Percentiles rank a stretch among this genome's conserved stretches.
Evolutionary conservation across 306 rosid genomes (phyloP).

Genomic region (Cucumis melo): DNA sequence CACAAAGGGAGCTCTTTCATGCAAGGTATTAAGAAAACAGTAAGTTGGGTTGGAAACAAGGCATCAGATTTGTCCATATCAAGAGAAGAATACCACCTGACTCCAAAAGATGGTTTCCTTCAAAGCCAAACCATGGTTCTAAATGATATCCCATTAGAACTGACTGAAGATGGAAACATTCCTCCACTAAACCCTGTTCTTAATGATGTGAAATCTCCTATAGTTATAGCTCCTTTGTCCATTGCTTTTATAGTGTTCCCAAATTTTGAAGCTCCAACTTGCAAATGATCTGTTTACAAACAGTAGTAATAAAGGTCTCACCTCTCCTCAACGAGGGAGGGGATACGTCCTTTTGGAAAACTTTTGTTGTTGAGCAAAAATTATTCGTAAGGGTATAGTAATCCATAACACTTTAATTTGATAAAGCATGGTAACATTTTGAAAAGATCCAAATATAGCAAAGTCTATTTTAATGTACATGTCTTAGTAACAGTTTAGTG

Average conservation of each 20-base stretch:
- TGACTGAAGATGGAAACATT: conserved; percentile 50
- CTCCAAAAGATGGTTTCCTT: conserved; percentile 38
- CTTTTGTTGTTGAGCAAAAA: too few relatives aligned
- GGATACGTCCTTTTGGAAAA: too few relatives aligned
- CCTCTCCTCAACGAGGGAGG: background rate
- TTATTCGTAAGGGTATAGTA: too few relatives aligned
- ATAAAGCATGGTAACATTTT: too few relatives aligned
- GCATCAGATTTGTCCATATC: conserved; percentile 32
- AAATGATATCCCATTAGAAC: conserved; percentile 49
- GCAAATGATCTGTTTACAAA: conserved; percentile 14
- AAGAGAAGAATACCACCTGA: conserved; percentile 82
- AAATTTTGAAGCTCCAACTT: conserved; percentile 43
- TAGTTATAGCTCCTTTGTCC: conserved; percentile 26
- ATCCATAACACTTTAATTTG: too few relatives aligned
- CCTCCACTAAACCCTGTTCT: conserved; percentile 43
- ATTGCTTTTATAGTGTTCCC: conserved; percentile 35
- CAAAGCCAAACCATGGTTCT: conserved; percentile 57
- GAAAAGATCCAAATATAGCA: too few relatives aligned
- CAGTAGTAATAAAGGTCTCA: background rate
- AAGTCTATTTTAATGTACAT: too few relatives aligned
- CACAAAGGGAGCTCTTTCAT: conserved; percentile 17
- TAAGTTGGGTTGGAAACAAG: conserved; percentile 68
- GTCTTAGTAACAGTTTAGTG: too few relatives aligned
- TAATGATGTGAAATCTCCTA: conserved; percentile 24
- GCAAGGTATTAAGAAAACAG: conserved; percentile 44